Base-by-base conservation (phyloP, 352 stramenopile species). In the Globisporangium paroecandrum region DNA sequence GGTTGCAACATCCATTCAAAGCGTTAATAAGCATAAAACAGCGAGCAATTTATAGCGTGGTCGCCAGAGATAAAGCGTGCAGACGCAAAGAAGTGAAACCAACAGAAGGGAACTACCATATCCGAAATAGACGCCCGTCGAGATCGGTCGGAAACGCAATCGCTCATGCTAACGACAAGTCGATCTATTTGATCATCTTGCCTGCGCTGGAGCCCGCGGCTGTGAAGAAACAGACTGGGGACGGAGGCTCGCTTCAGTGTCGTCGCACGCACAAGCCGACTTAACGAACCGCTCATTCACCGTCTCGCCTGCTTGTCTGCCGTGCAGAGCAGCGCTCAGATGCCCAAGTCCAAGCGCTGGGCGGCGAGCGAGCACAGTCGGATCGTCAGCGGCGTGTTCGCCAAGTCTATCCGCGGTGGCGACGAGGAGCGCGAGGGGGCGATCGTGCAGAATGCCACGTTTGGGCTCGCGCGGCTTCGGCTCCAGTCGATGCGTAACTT, bases 301-400 rank as follows among this genome's bases (percentile, higher is more conserved):
- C 47, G 22, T 18, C 22, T 55, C 47, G 4, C 1, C 20, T 24
- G 46, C 47, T 55, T 55, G 18, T 8, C 24, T 61, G 56, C 18
- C 32, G 56, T 61, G 55, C 20, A 22, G 12, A 46, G 29, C 29
- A 13, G 20, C 1, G 20, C 4, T 4, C n/a, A 36, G 47, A 66
- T 67, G 66, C 58, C 51, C 20, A 71, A 66, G 36, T 62, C 65
- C 49, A 68, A 67, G 65, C 51, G 65, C 36, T 70, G 58, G 58
- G 65, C 58, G 6, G 32, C 65, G 59, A 71, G 66, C 32, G 66
- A 71, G 36, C 58, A 71, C 66, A 70, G 63, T 32, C 63, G 68
- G 43, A 36, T 69, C 55, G 38, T 62, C 13, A 72, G 68, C 5
- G 68, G 64, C 3, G 68, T 70, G 8, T 73, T 73, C 20, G 47